Conservation (phyloP, 2,329 filamentous ascomycete species). For the Aspergillaceae sp. region DNA sequence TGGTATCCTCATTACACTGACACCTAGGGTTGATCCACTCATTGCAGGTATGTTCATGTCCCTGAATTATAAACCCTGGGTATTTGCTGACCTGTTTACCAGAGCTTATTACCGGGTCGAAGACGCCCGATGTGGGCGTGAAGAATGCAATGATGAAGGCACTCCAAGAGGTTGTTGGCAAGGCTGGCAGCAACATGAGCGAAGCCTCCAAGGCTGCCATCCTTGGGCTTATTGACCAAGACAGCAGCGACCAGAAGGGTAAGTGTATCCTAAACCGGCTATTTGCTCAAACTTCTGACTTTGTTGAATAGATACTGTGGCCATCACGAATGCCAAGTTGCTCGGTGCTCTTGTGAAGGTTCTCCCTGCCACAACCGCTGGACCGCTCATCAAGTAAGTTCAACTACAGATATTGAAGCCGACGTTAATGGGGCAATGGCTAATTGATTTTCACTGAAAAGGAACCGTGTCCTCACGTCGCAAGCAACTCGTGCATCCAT, state of each 20-base stretch:
- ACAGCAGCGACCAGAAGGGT: constrained; percentile 64
- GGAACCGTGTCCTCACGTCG: constrained; percentile 68
- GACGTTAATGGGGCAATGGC: constrained; percentile 1
- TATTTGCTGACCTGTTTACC: constrained; percentile 21
- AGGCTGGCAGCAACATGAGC: constrained; percentile 90
- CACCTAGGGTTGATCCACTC: constrained; percentile 87
- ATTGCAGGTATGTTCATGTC: constrained; percentile 48
- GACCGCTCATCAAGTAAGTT: constrained; percentile 47
- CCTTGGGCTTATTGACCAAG: constrained; percentile 77
- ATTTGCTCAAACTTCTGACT: too few species aligned
- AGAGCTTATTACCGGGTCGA: constrained; percentile 91
- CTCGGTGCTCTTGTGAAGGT: constrained; percentile 85
- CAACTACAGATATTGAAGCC: too few species aligned
- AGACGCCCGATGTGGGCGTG: constrained; percentile 78
- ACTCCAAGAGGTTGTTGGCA: constrained; percentile 90
- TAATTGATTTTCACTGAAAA: constrained; percentile 35
- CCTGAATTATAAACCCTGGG: constrained; percentile 3
- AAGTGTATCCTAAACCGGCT: constrained; percentile 12
- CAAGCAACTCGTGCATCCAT: constrained; percentile 71
- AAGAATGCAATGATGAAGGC: constrained; percentile 95
- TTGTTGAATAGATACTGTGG: constrained; percentile 51
- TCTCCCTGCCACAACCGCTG: constrained; percentile 62
- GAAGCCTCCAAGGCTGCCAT: constrained; percentile 82
- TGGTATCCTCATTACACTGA: constrained; percentile 90
- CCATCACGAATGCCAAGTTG: constrained; percentile 81